Conservation (phyloP, 768 basidiomycete genomes). For the Megacollybia marginata region DNA sequence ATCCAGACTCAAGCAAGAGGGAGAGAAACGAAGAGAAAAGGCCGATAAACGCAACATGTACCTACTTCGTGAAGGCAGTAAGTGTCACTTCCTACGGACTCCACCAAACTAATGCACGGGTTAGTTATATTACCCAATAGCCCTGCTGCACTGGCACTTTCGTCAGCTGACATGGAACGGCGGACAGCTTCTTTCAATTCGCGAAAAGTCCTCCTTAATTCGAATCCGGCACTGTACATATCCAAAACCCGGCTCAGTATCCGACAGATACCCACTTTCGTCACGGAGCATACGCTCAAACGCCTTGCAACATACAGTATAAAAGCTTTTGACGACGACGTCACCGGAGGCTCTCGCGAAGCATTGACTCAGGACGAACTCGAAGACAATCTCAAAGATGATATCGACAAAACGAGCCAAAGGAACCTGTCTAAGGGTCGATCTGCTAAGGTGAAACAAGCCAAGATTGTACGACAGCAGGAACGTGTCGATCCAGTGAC, state of each 20-base stretch:
- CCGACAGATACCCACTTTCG: conserved; percentile 87
- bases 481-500: conserved; percentile 88
- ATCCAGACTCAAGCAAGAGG: conserved; percentile 79
- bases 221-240: conserved; percentile 91
- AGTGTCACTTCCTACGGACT: conserved; percentile 14
- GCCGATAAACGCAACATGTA: conserved; percentile 95
- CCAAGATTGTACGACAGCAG: conserved; percentile 84
- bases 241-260: conserved; percentile 92
- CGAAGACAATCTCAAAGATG: conserved; percentile 34
- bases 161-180: conserved; percentile 74
- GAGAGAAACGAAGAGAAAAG: conserved; percentile 79
- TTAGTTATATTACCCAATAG: conserved; percentile 87
- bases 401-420: conserved; percentile 11
- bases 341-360: conserved; percentile 51
- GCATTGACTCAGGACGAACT: conserved; percentile 69
- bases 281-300: conserved; percentile 84
- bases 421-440: conserved; percentile 17
- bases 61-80: conserved; percentile 92
- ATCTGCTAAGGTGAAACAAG: conserved; percentile 62
- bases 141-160: conserved; percentile 65
- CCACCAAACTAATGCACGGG: not conserved
- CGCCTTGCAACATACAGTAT: conserved; percentile 79
- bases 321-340: conserved; percentile 74
- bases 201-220: conserved; percentile 73
- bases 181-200: conserved; percentile 82